Evolutionary conservation across 768 basidiomycete genomes (phyloP).

Genomic region (Mrakia gelida): DNA sequence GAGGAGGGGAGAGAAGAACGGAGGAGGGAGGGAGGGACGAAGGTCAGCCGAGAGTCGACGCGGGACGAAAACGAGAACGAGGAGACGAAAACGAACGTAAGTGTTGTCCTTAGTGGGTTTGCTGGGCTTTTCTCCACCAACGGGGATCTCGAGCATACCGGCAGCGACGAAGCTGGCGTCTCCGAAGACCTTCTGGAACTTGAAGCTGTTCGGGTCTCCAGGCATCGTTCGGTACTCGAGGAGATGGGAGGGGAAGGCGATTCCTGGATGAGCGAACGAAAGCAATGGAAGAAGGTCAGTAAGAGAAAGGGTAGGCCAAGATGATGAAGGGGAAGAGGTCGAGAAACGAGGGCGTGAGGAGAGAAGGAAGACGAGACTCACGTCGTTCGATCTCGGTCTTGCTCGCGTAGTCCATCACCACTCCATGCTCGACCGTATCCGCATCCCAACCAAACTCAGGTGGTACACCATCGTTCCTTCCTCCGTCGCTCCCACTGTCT

Average conservation of each 20-base stretch:
- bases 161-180: slow-evolving; percentile 89
- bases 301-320: no score
- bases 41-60: not conserved
- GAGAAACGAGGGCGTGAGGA: not conserved
- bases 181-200: slow-evolving; percentile 85
- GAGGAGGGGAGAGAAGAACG: not conserved
- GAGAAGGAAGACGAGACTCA: slow-evolving; percentile 48
- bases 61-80: not conserved
- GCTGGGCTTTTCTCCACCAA: slow-evolving; percentile 71
- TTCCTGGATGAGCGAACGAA: slow-evolving; percentile 50
- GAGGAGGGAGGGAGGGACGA: slow-evolving; percentile 1
- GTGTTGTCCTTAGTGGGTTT: slow-evolving; percentile 92
- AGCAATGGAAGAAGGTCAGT: not conserved
- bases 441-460: slow-evolving; percentile 77
- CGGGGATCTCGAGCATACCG: slow-evolving; percentile 78
- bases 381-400: slow-evolving; percentile 64
- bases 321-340: not conserved
- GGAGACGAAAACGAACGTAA: slow-evolving; percentile 58
- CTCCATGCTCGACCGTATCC: slow-evolving; percentile 60
- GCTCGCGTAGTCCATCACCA: slow-evolving; percentile 64
- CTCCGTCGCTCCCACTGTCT: not conserved
- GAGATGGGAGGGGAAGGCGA: slow-evolving; percentile 71
- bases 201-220: slow-evolving; percentile 59
- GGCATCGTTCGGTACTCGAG: slow-evolving; percentile 59
- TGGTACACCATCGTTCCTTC: slow-evolving; percentile 25